A percentile compares a stretch with the other conserved stretches of the same genome.
phyloP scores from a whole-genome alignment of 2,329 filamentous ascomycete genomes.

The Phyllosticta citribraziliensis region DNA sequence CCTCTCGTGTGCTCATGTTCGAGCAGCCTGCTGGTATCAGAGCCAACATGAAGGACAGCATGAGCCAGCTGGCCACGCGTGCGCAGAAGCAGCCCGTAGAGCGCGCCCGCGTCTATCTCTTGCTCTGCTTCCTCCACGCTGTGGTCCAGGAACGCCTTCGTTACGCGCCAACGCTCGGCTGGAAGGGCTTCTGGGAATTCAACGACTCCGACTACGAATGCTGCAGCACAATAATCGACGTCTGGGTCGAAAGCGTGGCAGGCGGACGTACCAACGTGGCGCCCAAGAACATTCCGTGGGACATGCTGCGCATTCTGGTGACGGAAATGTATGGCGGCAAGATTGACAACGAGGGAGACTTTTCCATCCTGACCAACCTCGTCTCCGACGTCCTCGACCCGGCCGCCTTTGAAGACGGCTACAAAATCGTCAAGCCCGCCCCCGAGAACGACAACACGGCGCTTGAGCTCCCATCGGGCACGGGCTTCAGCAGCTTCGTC shows the following conservation, averaged over 20 bases:
- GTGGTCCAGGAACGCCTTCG: conserved; percentile 90
- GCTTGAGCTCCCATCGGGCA: conserved; percentile 69
- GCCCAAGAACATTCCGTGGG: conserved; percentile 90
- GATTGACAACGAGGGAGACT: conserved; percentile 85
- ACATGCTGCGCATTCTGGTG: conserved; percentile 83
- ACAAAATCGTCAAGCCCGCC: conserved; percentile 70
- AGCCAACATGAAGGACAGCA: conserved; percentile 97
- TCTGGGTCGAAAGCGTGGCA: conserved; percentile 78
- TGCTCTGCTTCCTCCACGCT: conserved; percentile 90
- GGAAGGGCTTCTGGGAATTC: conserved; percentile 99
- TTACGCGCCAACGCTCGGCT: conserved; percentile 87
- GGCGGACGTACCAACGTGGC: conserved; percentile 85
- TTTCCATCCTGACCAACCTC: conserved; percentile 59
- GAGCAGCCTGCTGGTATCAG: conserved; percentile 94
- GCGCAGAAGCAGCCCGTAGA: conserved; percentile 79
- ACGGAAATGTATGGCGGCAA: conserved; percentile 97
- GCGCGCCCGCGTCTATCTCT: conserved; percentile 76
- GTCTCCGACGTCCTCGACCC: conserved; percentile 75
- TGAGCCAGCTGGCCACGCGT: conserved; percentile 69
- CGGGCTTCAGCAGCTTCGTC: conserved; percentile 75
- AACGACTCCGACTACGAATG: conserved; percentile 99
- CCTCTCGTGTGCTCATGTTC: conserved; percentile 91
- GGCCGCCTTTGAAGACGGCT: conserved; percentile 82
- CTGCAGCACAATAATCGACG: conserved; percentile 89
- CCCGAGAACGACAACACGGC: conserved; percentile 20